Conservation (phyloP, 2,329 filamentous ascomycete genomes). For the Arthrobotrys musiformis region DNA sequence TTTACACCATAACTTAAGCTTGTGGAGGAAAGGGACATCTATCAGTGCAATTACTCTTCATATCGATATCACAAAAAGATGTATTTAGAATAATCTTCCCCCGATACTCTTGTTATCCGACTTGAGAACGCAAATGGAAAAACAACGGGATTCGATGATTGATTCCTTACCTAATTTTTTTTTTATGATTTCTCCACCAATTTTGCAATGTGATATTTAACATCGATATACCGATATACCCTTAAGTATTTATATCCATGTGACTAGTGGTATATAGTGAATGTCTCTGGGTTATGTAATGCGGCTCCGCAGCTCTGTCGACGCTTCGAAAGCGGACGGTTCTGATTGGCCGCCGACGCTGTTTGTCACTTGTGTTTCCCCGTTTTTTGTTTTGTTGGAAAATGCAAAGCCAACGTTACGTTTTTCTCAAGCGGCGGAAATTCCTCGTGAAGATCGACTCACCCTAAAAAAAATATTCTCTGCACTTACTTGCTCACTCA, state of each 20-base stretch:
- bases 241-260: no score
- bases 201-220: no score
- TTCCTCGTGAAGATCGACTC: conserved; percentile 26
- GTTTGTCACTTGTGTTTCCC: conserved; percentile 17
- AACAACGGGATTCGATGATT: conserved; percentile 10
- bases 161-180: background rate
- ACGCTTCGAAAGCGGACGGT: conserved; percentile 33
- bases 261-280: no score
- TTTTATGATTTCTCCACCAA: no score
- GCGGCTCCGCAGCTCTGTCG: conserved; percentile 36
- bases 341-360: conserved; percentile 43
- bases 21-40: conserved; percentile 10
- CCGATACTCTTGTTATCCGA: background rate
- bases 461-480: conserved; percentile 11
- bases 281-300: background rate
- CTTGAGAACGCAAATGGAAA: conserved; percentile 22
- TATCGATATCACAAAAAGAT: conserved; percentile 1
- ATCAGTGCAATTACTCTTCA: conserved; percentile 8
- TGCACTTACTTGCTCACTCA: background rate
- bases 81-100: conserved; percentile 41
- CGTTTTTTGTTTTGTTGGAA: conserved; percentile 41
- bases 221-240: no score
- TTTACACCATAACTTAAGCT: conserved; percentile 3
- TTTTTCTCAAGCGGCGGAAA: background rate
- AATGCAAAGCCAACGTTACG: conserved; percentile 13